Base-by-base conservation (phyloP, 2,329 filamentous ascomycete species). In the Ascochyta koolunga region DNA sequence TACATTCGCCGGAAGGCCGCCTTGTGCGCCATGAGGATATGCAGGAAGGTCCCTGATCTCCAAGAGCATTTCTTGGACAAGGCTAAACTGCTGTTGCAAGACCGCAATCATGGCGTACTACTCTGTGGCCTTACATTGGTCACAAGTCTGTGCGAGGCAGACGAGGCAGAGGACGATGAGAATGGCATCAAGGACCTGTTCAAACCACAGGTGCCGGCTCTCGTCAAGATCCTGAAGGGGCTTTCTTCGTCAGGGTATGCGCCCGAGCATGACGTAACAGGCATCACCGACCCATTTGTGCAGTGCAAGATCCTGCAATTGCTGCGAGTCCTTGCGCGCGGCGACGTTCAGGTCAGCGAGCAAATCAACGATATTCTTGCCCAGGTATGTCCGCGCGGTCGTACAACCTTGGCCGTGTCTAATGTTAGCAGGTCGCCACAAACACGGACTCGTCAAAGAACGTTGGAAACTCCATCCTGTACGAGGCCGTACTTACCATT, bases 391-490 rank as follows among this genome's bases (percentile, higher is more conserved):
- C 7, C 1, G n/a, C 16, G 10, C 11, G 35, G 0, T 18, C 6
- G 8, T 13, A 19, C n/a, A n/a, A 16, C 3, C 16, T 19, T 16
- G 9, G 15, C n/a, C 15, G n/a, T 29, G 41, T 40, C 63, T 71
- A 36, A 71, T 32, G 11, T 35, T 9, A 5, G 11, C 69, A 81
- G 69, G 95, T 99, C 49, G 95, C 95, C 46, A 98, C 93, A 33
- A 99, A 99, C 76, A 99, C 95, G 1, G 95, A 99, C 71, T 92
- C 93, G 0, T 93, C 93, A 24, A 99, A 99, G 80, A 99, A 99
- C 63, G 95, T 99, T 36, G 95, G 95, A 59, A 99, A 99, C 74
- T 93, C 95, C 0, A 99, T 99, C 66, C 82, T 99, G 7, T 99
- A 99, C 78, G 95, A 99, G 77, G 90, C 95, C 1, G 95, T 99